These are phyloP conservation scores for Zhuliangozyma parablackwelliae DNA, from an alignment of 1,139 yeast species.

Conservation along the genomic window DNA sequence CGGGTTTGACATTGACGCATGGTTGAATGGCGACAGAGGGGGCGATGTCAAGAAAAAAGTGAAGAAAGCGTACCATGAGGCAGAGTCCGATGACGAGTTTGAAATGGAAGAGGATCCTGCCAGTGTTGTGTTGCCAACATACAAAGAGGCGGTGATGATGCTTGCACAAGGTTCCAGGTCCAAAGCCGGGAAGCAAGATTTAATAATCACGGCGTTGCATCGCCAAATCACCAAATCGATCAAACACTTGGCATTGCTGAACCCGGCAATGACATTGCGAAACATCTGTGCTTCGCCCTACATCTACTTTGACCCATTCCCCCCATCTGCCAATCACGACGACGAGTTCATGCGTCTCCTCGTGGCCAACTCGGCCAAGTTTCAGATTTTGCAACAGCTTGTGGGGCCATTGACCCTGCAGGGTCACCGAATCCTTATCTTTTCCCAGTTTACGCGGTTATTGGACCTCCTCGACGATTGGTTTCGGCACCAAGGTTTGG, in stretches of 20 bases:
- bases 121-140: conserved; percentile 4
- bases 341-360: conserved; percentile 25
- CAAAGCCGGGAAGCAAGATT: conserved; percentile 11
- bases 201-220: conserved; percentile 15
- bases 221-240: conserved; percentile 16
- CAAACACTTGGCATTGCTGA: conserved; percentile 42
- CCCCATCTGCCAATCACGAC: conserved; percentile 7
- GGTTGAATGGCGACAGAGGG: conserved; percentile 21
- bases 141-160: conserved; percentile 7
- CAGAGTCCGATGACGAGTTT: conserved; percentile 22
- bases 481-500: conserved; percentile 32
- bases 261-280: conserved; percentile 76
- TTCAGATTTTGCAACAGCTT: conserved; percentile 64
- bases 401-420: conserved; percentile 42
- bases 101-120: conserved; percentile 4
- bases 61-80: conserved; percentile 16
- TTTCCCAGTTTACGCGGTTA: conserved; percentile 79
- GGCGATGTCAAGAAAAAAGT: conserved; percentile 3
- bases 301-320: conserved; percentile 74
- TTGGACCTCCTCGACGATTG: conserved; percentile 75
- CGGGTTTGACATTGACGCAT: conserved; percentile 33
- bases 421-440: conserved; percentile 67
- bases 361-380: conserved; percentile 60
- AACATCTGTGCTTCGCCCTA: conserved; percentile 84
- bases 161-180: not conserved